Evolutionary conservation across 306 rosid genomes (phyloP).

Genomic region (Benincasa hispida): DNA sequence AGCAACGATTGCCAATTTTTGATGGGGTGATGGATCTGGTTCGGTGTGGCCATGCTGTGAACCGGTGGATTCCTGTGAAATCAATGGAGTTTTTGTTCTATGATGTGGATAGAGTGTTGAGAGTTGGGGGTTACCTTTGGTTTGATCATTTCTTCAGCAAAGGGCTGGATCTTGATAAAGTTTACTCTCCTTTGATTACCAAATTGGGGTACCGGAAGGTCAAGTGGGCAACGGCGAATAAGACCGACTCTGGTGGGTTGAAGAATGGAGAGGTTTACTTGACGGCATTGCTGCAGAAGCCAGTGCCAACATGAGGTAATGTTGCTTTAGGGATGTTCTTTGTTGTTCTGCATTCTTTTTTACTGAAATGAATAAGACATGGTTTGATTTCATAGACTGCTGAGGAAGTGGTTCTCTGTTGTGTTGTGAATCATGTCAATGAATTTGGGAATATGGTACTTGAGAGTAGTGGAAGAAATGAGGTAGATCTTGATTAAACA

Average conservation of each 20-base stretch:
- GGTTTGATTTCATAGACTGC: not conserved
- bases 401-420: not conserved
- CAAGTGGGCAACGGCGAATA: constrained; percentile 75
- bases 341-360: not conserved
- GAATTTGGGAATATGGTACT: not conserved
- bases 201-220: constrained; percentile 82
- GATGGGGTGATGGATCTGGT: constrained; percentile 80
- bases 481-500: not conserved
- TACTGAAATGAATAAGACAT: not conserved
- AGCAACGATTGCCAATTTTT: constrained; percentile 77
- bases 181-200: constrained; percentile 63
- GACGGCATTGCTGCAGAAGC: constrained; percentile 86
- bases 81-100: constrained; percentile 70
- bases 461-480: not conserved
- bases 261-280: constrained; percentile 74
- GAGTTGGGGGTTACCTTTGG: constrained; percentile 90
- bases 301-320: constrained; percentile 46
- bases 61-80: constrained; percentile 77
- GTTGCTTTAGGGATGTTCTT: not conserved
- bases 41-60: constrained; percentile 89
- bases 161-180: constrained; percentile 56
- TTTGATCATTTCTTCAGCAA: constrained; percentile 82
- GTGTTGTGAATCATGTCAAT: not conserved
- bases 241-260: constrained; percentile 43
- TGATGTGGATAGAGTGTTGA: constrained; percentile 74